Evolutionary conservation across 805 yeast genomes (phyloP), one percentile per base, ranked within the genome.

Genomic region (Isabelozyma heimii): DNA sequence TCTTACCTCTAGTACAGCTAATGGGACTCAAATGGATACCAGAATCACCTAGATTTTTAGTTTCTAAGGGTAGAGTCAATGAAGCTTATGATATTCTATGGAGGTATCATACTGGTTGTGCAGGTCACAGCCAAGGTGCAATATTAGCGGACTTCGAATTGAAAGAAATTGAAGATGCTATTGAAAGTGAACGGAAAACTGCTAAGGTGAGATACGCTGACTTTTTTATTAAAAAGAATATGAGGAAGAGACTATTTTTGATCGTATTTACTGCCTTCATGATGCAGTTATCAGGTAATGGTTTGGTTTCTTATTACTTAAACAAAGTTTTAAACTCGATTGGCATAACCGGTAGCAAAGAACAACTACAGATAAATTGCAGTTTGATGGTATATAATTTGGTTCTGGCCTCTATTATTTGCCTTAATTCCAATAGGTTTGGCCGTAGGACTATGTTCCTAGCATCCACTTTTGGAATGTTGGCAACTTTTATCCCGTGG

Each of bases 231-330:
- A 70, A 70, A 5, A 63, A 65, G 37, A 67, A 70, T 30, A 74
- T 72, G 58, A 63, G 77, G 52, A 75, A 70, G 59, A 69, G 82
- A 62, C 56, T 73, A 9, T 59, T 53, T 62, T 68, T 75, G 54
- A 53, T 64, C 35, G 17, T 58, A 26, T 60, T 65, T 55, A 56
- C 72, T 17, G 73, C 72, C 37, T 52, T 61, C 30, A 57, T 74
- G 52, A 68, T 67, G 75, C 81, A 76, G 56, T 56, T 75, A 40
- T 74, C 81, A n/a, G 84, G 84, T 57, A 78, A 77, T 55, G 81
- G 80, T 48, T 63, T 79, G 50, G 79, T 78, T 24, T 73, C 81
- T 4, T 79, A 77, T 68, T 79, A 79, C 61, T 65, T 80, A 52
- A 66, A 72, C 50, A 69, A 72, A 55, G 85, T 82, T 13, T 70